Base-by-base conservation (phyloP, 352 stramenopile genomes). In the Pythium coloratum region DNA sequence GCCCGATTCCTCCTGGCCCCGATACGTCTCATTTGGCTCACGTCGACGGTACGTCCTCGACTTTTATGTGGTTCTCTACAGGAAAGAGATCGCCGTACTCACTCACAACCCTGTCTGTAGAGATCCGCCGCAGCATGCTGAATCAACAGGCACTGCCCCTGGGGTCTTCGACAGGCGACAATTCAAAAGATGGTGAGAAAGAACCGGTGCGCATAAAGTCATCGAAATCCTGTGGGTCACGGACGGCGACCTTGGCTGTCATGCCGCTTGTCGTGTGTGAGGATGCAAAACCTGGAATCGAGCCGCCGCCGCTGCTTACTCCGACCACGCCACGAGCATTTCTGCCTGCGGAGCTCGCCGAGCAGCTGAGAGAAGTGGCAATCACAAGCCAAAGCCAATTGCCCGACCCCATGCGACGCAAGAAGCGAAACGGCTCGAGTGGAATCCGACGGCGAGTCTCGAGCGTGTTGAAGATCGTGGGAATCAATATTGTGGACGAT, bases 401-500 rank as follows among this genome's bases (percentile, higher is more conserved):
- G 3, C n/a, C n/a, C 16, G 26, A 62, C 1, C 51, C 51, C 34
- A 9, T 47, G 12, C 30, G 60, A 18, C 51, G 44, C 0, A 50
- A 54, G 7, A 62, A 54, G 24, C 8, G 40, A 28, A 44, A 40
- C n/a, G 18, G 20, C 16, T 28, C 38, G 0, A 44, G 55, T 2
- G 40, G 56, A 6, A 56, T 81, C 20, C 60, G 74, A 1, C 62
- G 69, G 18, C 54, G 74, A 4, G 51, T 81, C 1, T 76, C 75
- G 18, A 72, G 49, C 40, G 60, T 74, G 6, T 38, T 82, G 6
- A 79, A 75, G 49, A 71, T 71, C 57, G 72, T 67, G 6, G 75
- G 75, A 1, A 77, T 80, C 28, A 67, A 76, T 24, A 61, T 82
- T 5, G 51, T 65, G 16, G 69, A 80, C 26, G 67, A 67, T 14